Evolutionary conservation across 1,284 basidiomycete genomes (phyloP).

Genomic region (Austroboletus novae-zelandiae): DNA sequence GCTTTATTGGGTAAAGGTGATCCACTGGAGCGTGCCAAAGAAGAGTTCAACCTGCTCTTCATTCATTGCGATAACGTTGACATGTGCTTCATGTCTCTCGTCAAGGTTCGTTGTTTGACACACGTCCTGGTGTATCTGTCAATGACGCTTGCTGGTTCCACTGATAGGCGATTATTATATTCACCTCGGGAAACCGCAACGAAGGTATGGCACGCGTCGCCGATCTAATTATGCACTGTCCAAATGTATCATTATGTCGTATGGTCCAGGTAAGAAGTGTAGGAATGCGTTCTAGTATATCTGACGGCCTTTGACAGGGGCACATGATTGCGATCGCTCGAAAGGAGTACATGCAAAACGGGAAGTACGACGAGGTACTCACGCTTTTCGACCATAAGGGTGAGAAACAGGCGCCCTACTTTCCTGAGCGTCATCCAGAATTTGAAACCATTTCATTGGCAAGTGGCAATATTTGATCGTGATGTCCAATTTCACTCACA

Average conservation of each 20-base stretch:
- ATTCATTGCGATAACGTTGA: neutral
- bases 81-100: neutral
- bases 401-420: neutral
- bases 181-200: neutral
- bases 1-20: neutral
- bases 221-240: neutral
- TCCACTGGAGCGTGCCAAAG: too few relatives aligned
- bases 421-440: neutral
- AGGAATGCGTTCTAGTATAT: neutral
- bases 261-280: neutral
- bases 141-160: neutral
- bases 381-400: neutral
- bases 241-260: neutral
- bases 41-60: neutral
- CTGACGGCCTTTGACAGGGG: neutral
- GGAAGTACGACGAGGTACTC: neutral
- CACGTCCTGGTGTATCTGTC: neutral
- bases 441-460: neutral
- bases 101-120: neutral
- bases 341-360: neutral
- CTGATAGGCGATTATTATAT: neutral
- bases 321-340: neutral
- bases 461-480: neutral
- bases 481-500: neutral
- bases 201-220: neutral